Conservation (phyloP, 129 eudicot species). For the Glebionis coronaria region DNA sequence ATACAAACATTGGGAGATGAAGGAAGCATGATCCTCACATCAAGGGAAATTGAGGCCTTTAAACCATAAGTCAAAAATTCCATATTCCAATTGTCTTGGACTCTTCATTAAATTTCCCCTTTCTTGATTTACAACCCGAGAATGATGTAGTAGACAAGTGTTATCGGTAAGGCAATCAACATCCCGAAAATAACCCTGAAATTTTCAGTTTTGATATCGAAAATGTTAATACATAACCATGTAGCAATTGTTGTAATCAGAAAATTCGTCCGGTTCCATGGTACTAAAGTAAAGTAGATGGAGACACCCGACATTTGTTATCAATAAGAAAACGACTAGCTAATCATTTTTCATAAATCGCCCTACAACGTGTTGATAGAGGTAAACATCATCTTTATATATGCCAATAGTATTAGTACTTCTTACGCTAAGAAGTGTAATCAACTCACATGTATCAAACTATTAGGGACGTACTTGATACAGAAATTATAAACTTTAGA, state of each 20-base stretch:
- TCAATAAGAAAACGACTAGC: background rate
- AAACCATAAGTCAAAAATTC: constrained; percentile 28
- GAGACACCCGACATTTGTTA: constrained; percentile 6
- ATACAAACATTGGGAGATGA: constrained; percentile 31
- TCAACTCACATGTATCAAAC: background rate
- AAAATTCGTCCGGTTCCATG: background rate
- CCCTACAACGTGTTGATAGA: background rate
- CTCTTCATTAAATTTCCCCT: constrained; percentile 10
- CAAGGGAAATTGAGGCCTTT: constrained; percentile 20
- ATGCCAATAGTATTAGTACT: background rate
- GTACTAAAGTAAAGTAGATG: constrained; percentile 9
- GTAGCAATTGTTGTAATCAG: background rate
- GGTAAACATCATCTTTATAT: constrained; percentile 3
- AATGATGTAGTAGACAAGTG: constrained; percentile 80
- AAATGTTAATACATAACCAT: background rate
- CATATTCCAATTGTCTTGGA: constrained; percentile 34
- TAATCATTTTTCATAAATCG: background rate
- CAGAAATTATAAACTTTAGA: background rate
- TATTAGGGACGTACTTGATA: background rate
- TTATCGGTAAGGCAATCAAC: constrained; percentile 93
- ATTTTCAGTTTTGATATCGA: background rate
- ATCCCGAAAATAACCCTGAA: constrained; percentile 95
- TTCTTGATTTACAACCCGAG: constrained; percentile 54
- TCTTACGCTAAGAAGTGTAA: background rate
- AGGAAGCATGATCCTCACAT: constrained; percentile 35